Evolutionary conservation across 495 filamentous ascomycete species (phyloP).

Genomic region (Aspergillus nidulans): DNA sequence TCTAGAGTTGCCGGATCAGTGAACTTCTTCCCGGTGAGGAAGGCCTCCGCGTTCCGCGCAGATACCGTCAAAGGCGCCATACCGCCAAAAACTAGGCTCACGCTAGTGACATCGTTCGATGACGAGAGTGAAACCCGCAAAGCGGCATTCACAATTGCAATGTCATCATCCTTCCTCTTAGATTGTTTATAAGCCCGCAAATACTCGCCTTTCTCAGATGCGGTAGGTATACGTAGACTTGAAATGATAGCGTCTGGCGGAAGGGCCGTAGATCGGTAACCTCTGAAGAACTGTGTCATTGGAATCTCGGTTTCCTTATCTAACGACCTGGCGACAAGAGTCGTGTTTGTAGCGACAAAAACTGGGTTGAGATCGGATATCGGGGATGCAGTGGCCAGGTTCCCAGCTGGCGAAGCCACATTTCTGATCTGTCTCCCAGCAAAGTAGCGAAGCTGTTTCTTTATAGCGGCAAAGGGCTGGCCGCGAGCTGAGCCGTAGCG

Average conservation of each 20-base stretch:
- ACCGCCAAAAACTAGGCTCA: constrained; percentile 80
- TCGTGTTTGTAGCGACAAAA: constrained; percentile 80
- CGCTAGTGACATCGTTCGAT: constrained; percentile 59
- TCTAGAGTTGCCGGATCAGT: constrained; percentile 79
- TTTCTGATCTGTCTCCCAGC: constrained; percentile 95
- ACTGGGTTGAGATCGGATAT: constrained; percentile 97
- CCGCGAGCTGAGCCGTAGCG: constrained; percentile 67
- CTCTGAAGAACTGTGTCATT: constrained; percentile 90
- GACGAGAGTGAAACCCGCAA: constrained; percentile 66
- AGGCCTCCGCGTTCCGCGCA: constrained; percentile 69
- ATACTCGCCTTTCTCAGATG: constrained; percentile 52
- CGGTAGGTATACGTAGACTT: constrained; percentile 74
- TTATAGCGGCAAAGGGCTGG: constrained; percentile 63
- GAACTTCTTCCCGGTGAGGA: constrained; percentile 71
- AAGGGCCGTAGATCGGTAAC: constrained; percentile 81
- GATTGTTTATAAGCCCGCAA: constrained; percentile 87
- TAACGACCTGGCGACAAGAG: constrained; percentile 70
- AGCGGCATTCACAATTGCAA: constrained; percentile 88
- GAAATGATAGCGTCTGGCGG: constrained; percentile 79
- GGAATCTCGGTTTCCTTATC: constrained; percentile 72
- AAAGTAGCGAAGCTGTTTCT: constrained; percentile 83
- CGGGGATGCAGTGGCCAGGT: constrained; percentile 89
- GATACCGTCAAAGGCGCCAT: constrained; percentile 85
- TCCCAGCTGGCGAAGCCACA: constrained; percentile 93
- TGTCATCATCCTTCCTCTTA: constrained; percentile 95